These are phyloP conservation scores for Prunus mongolica DNA, from an alignment of 306 rosid species.

Conservation along the genomic window DNA sequence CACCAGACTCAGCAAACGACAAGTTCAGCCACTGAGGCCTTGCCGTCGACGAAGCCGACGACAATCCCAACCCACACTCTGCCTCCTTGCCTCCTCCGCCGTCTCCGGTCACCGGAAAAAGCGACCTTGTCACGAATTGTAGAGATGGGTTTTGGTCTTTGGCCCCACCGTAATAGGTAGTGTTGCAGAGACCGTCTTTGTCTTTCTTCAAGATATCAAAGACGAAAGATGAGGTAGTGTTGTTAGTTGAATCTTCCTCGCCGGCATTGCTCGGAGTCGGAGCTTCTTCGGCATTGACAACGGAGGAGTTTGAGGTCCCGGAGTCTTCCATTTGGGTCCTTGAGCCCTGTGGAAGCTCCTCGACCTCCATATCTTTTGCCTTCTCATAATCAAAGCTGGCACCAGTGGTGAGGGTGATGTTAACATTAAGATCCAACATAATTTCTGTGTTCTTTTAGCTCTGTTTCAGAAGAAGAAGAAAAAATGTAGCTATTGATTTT, in stretches of 20 bases:
- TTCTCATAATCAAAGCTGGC: conserved; percentile 1
- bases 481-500: not conserved
- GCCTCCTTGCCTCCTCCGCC: conserved; percentile 24
- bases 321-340: conserved; percentile 24
- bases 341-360: conserved; percentile 7
- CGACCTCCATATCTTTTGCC: conserved; percentile 9
- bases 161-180: not conserved
- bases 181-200: not conserved
- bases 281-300: conserved; percentile 39
- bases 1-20: conserved; percentile 31
- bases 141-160: not conserved
- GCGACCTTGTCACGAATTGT: conserved; percentile 27
- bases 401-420: not conserved
- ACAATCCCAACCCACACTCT: conserved; percentile 4
- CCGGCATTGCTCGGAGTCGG: conserved; percentile 12
- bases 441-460: not conserved
- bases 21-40: conserved; percentile 48
- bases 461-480: not conserved
- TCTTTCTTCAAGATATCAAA: conserved; percentile 42
- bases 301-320: conserved; percentile 40
- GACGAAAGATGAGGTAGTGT: conserved; percentile 30
- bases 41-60: conserved; percentile 11
- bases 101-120: conserved; percentile 29
- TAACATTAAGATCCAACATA: conserved; percentile 57
- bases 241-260: conserved; percentile 27